Base-by-base conservation (phyloP, 1,139 yeast species). In the Lipomyces yarrowii region DNA sequence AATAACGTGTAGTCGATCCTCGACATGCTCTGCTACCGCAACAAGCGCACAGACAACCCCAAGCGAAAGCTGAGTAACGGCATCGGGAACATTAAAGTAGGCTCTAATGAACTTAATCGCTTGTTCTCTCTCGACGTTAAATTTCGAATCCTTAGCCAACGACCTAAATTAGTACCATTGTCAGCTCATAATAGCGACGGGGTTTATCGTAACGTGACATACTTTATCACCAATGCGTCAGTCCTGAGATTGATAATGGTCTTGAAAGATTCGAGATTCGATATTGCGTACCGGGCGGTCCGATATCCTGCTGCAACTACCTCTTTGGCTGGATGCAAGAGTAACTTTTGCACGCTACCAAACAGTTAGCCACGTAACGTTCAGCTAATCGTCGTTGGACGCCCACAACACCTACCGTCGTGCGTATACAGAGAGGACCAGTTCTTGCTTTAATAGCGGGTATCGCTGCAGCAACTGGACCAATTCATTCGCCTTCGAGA, bases 261-360 rank as follows among this genome's bases (percentile, higher is more conserved):
- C 39, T 74, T 72, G 26, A 87, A 74, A 1, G 91, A 84, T 15
- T 84, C 85, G 46, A 80, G 76, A 70, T 85, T 85, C 33, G 84
- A 82, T 42, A 89, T 80, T 30, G 89, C 80, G 70, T 88, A 84
- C 26, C 97, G 80, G 42, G 91, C 83, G 2, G 92, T 82, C 61
- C 96, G 81, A 76, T 87, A 91, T 0, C 94, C 96, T 4, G 91
- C 84, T 0, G 94, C 89, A 18, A 87, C 81, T 0, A 90, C 89
- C 69, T 87, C 88, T 37, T 89, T 83, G 56, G 85, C 83, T 4
- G 79, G 79, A 72, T 86, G 87, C 58, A 86, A 79, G 30, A 92
- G 77, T 77, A 91, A 81, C 55, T 83, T 83, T 71, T 86, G 88
- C 26, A 92, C 81, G 59, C 86, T 82, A 67, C n/a, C n/a, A n/a